Conservation (phyloP, 805 yeast genomes). For the Komagataella pseudopastoris region DNA sequence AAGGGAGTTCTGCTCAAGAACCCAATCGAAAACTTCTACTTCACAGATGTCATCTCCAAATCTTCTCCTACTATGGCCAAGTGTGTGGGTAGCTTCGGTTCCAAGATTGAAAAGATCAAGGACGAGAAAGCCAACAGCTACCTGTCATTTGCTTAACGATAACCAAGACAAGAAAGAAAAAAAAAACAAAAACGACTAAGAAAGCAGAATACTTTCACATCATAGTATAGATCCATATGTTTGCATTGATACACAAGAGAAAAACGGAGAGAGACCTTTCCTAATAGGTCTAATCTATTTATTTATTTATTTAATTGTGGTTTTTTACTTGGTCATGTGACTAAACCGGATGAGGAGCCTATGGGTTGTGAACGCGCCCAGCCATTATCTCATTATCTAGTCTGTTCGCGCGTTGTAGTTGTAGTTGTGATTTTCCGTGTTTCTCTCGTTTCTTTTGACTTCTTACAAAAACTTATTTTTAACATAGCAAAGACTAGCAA, state of each 20-base stretch:
- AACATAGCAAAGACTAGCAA: not conserved
- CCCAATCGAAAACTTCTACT: conserved; percentile 74
- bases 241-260: not conserved
- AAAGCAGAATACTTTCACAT: not conserved
- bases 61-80: conserved; percentile 85
- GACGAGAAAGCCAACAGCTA: not conserved
- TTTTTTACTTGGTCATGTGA: not conserved
- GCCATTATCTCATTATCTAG: not conserved
- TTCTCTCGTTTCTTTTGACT: not conserved
- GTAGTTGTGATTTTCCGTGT: not conserved
- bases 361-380: too few relatives aligned
- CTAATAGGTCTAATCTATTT: not conserved
- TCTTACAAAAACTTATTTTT: not conserved
- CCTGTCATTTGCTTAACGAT: not conserved
- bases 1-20: conserved; percentile 39
- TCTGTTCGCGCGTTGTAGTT: not conserved
- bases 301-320: not conserved
- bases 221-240: not conserved
- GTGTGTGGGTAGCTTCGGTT: conserved; percentile 63
- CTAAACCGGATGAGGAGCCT: not conserved
- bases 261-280: not conserved
- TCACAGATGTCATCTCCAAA: conserved; percentile 79
- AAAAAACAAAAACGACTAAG: not conserved
- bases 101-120: conserved; percentile 41
- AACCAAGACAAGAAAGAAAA: not conserved